phyloP scores from a whole-genome alignment of 805 yeast genomes.

The Sugiyamaella mastotermitis region DNA sequence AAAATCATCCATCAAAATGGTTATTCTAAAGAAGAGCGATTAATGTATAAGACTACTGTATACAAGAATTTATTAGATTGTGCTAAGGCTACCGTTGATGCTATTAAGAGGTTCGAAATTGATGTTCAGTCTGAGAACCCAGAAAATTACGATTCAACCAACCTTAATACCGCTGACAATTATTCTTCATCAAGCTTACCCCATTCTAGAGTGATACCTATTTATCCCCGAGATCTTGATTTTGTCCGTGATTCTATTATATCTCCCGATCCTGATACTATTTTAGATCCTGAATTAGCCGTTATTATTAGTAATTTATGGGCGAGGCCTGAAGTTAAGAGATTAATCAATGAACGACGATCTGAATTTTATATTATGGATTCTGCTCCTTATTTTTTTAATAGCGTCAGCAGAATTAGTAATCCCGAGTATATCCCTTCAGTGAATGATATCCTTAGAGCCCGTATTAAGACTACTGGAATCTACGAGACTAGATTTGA shows the following conservation, averaged over 20 bases:
- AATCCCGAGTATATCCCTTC: conserved; percentile 60
- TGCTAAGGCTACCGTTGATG: conserved; percentile 62
- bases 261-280: conserved; percentile 47
- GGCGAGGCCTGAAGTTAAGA: conserved; percentile 50
- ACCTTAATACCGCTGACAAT: not conserved
- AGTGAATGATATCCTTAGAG: conserved; percentile 71
- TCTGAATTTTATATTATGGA: conserved; percentile 79
- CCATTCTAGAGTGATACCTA: conserved; percentile 15
- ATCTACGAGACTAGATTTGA: conserved; percentile 77
- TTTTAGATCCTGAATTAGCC: conserved; percentile 47
- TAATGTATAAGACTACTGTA: conserved; percentile 72
- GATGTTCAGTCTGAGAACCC: conserved; percentile 15
- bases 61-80: conserved; percentile 73
- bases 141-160: not conserved
- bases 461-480: conserved; percentile 90
- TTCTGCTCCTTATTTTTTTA: conserved; percentile 66
- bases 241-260: conserved; percentile 35
- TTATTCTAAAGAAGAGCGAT: conserved; percentile 61
- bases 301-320: conserved; percentile 47
- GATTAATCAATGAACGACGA: conserved; percentile 44
- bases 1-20: conserved; percentile 71
- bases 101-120: conserved; percentile 48
- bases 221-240: conserved; percentile 35
- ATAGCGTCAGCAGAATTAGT: conserved; percentile 57
- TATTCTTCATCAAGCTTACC: too few relatives aligned